Base-by-base conservation (phyloP, 2,329 filamentous ascomycete species). In the Metarhizium anisopliae region DNA sequence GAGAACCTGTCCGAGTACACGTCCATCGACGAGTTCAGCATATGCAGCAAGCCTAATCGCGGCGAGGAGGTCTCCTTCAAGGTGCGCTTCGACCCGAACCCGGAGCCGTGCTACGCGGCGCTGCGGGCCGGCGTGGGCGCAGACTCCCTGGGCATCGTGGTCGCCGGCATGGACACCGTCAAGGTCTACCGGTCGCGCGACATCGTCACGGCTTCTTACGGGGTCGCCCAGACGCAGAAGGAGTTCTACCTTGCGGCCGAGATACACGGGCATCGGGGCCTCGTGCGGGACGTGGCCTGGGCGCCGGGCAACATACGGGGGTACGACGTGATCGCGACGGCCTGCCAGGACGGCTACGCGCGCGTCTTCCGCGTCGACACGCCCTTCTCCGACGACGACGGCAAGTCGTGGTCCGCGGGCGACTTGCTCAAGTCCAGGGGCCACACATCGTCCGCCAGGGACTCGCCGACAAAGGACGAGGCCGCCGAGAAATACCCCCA, bases 201-300 rank as follows among this genome's bases (percentile, higher is more conserved):
- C 60, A 74, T 81, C 14, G 69, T 78, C 59, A 75, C 72, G n/a
- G 71, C 72, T 43, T 77, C 72, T 52, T 78, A 78, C 59, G 83
- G 75, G 55, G 76, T 76, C 43, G 70, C 71, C 16, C 75, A 70
- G 74, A 84, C 73, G 73, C 83, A 67, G 75, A 88, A 89, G 59
- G 87, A 90, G 57, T 95, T 97, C 67, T 96, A 95, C 68, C 82
- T 89, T 7, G 91, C 91, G 0, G 85, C 86, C 20, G 87, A 91
- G 66, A 75, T 97, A 16, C 77, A 77, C 35, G 84, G 85, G 2
- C 89, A 96, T 63, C 79, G 82, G 7, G 85, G 86, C 1, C 78
- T 97, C 43, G 88, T 96, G 6, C 81, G 93, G 51, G 92, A 96
- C 68, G 82, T 96, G 1, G 86, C 90, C 2, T 99, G 94, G 94